Evolutionary conservation across 2,329 filamentous ascomycete genomes (phyloP), one percentile per base, ranked within the genome.

Genomic region (Ceratocystis papillata): DNA sequence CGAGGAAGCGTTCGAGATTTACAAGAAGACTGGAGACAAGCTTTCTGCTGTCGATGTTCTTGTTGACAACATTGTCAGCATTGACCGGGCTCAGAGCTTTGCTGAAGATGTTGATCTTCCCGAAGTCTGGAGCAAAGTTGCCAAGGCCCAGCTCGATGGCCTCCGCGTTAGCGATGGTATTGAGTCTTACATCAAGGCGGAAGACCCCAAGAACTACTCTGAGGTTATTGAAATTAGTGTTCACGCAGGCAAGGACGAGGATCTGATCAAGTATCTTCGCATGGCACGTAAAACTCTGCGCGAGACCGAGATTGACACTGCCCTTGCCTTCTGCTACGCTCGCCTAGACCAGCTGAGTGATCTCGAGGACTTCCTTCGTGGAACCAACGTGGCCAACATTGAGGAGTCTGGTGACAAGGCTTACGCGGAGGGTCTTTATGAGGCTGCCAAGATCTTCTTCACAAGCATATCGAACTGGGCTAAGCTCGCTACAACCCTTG

Each of bases 401-500:
- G 94, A 99, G 75, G 89, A 94, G 71, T 97, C 91, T 68, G 94
- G 94, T 80, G 94, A 99, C 82, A 96, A 96, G 81, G 93, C 94
- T 25, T 97, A 96, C 71, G 88, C 87, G 69, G 94, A 99, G 78
- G 93, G 93, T 68, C 87, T 90, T 73, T 93, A 94, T 73, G 88
- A 97, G 80, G 94, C 94, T 55, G 90, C 94, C 70, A 99, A 99
- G 84, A 97, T 99, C 73, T 99, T 97, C 83, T 99, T 87, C 80
- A 90, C 86, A 66, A 97, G 90, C 79, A 96, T 99, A 75, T 99
- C 94, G 65, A 99, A 99, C 83, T 99, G 94, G 94, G 93, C 93
- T 66, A 99, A 99, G 81, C 86, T 99, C 72, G 92, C 94, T 15
- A 97, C 94, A 10, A 99, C 94, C 10, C 84, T 97, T 68, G 94